Conservation (phyloP, 2,329 filamentous ascomycete genomes). For the Fusarium pilosicola region DNA sequence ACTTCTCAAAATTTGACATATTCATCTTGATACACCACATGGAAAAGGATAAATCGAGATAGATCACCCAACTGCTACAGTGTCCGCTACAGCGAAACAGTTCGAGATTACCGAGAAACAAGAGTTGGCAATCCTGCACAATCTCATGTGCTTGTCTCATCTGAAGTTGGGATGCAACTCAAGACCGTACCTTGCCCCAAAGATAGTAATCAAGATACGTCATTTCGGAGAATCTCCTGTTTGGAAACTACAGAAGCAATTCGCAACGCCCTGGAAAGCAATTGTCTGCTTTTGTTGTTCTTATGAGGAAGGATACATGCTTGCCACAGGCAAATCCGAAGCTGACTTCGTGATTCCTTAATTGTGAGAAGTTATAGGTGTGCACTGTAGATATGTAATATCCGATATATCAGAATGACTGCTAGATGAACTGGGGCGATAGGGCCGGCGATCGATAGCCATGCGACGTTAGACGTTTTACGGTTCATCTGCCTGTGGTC, state of each 20-base stretch:
- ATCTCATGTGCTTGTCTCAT: constrained; percentile 5
- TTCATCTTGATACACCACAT: not conserved
- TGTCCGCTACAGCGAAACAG: not conserved
- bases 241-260: constrained; percentile 17
- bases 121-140: not conserved
- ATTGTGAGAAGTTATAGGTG: not conserved
- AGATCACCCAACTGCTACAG: not conserved
- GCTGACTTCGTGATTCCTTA: not conserved
- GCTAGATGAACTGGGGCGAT: not conserved
- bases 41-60: not conserved
- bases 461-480: constrained; percentile 9
- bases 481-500: constrained; percentile 2
- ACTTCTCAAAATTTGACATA: not conserved
- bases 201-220: constrained; percentile 1
- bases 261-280: constrained; percentile 5
- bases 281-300: constrained; percentile 12
- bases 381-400: not conserved
- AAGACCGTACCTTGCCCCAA: constrained; percentile 8
- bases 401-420: constrained; percentile 17
- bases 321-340: not conserved
- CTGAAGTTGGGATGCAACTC: not conserved
- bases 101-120: constrained; percentile 10
- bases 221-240: constrained; percentile 7
- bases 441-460: constrained; percentile 8
- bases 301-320: not conserved